These are phyloP conservation scores for Areca catechu DNA, from an alignment of 176 grass and related monocot genomes.

Conservation along the genomic window DNA sequence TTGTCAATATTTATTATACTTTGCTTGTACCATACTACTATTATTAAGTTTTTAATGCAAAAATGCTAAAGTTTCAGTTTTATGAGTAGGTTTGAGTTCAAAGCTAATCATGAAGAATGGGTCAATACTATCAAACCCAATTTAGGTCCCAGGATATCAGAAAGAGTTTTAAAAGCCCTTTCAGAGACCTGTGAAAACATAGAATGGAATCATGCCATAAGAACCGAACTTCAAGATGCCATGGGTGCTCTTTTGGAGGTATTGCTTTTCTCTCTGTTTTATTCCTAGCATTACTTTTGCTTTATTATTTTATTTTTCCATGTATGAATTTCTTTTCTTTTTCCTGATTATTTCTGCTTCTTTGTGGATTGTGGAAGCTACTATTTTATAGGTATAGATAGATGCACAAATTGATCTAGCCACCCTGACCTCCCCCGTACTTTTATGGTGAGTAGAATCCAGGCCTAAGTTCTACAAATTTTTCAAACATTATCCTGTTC, in stretches of 20 bases:
- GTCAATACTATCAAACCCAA: constrained; percentile 48
- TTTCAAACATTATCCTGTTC: too few species aligned
- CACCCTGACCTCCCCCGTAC: too few species aligned
- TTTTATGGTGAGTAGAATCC: too few species aligned
- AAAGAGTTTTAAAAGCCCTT: constrained; percentile 52
- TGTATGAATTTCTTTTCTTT: background rate
- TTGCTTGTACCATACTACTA: background rate
- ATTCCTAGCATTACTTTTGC: background rate
- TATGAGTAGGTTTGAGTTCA: constrained; percentile 64
- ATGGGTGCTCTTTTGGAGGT: constrained; percentile 53
- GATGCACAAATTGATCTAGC: too few species aligned
- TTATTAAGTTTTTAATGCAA: background rate
- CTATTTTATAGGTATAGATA: too few species aligned
- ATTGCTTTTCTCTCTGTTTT: background rate
- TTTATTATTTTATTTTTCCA: background rate
- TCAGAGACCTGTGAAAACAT: constrained; percentile 31
- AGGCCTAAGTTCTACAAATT: too few species aligned
- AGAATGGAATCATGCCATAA: constrained; percentile 36
- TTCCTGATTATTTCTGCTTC: too few species aligned
- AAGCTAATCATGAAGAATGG: constrained; percentile 77
- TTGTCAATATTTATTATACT: too few species aligned
- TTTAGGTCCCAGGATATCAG: constrained; percentile 58
- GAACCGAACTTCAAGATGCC: constrained; percentile 39
- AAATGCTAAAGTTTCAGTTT: background rate
- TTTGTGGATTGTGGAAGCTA: too few species aligned